Conservation (phyloP, 768 basidiomycete species). For the Collybia sp. region DNA sequence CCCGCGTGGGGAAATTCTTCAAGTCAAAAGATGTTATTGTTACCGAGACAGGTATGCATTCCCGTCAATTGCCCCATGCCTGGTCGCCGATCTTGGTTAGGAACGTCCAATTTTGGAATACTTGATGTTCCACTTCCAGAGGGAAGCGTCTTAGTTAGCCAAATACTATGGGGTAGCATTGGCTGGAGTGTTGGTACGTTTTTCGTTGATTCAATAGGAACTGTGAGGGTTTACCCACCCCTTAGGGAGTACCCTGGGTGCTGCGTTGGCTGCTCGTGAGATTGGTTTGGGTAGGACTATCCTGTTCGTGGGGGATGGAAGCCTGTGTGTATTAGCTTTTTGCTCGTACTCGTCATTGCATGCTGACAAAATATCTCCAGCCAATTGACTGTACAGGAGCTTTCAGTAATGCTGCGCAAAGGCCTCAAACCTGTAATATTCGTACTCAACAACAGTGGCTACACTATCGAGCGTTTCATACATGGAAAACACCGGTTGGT, state of each 20-base stretch:
- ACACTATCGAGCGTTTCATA: slow-evolving; percentile 81
- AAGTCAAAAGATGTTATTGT: slow-evolving; percentile 69
- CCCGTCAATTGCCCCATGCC: too few species aligned
- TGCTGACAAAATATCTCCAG: slow-evolving; percentile 23
- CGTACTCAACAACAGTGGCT: slow-evolving; percentile 75
- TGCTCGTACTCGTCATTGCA: neutral
- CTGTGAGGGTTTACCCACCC: neutral
- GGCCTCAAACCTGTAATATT: slow-evolving; percentile 81
- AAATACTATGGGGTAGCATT: slow-evolving; percentile 90
- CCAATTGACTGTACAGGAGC: slow-evolving; percentile 77
- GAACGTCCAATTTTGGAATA: slow-evolving; percentile 83
- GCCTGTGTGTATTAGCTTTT: slow-evolving; percentile 44
- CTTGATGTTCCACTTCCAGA: slow-evolving; percentile 76
- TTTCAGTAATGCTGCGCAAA: slow-evolving; percentile 76
- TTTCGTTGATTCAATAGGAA: neutral
- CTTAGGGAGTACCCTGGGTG: slow-evolving; percentile 63
- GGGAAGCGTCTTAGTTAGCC: slow-evolving; percentile 59
- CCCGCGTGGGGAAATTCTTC: slow-evolving; percentile 71
- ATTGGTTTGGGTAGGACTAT: slow-evolving; percentile 60
- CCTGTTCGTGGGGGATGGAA: slow-evolving; percentile 84
- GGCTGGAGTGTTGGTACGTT: slow-evolving; percentile 78
- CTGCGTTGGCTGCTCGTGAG: slow-evolving; percentile 76
- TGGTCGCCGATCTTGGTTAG: slow-evolving; percentile 17
- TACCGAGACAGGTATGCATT: slow-evolving; percentile 70
- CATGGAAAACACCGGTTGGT: slow-evolving; percentile 55